Percentiles rank a stretch among this genome's conserved stretches.
Evolutionary conservation across 805 yeast genomes (phyloP).

Genomic region (Ogataea zsoltii): DNA sequence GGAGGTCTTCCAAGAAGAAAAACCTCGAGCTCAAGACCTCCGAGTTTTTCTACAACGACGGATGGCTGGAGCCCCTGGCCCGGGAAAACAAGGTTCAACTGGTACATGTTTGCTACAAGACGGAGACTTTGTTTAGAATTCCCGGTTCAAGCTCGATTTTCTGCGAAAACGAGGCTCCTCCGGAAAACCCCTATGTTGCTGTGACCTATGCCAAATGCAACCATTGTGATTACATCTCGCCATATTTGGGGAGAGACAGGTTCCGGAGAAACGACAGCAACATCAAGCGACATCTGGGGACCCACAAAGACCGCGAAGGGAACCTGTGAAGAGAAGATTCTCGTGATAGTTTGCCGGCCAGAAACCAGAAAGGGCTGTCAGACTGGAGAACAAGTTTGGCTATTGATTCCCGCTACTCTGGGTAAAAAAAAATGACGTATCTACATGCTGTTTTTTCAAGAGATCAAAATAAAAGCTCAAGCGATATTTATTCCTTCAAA

Average conservation of each 20-base stretch:
- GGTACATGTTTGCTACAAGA: conserved; percentile 7
- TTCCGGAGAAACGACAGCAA: conserved; percentile 7
- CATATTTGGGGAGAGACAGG: conserved; percentile 4
- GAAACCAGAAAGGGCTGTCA: no score
- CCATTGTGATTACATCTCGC: conserved; percentile 1
- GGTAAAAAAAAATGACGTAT: no score
- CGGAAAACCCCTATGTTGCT: conserved; percentile 10
- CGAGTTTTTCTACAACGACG: conserved; percentile 7
- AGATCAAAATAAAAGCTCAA: no score
- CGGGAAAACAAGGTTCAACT: conserved; percentile 1
- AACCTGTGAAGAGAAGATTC: no score
- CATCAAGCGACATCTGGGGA: conserved; percentile 4
- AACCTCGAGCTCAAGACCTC: not conserved
- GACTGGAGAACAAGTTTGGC: no score
- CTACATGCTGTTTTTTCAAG: no score
- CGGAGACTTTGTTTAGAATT: not conserved
- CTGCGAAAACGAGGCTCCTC: conserved; percentile 5
- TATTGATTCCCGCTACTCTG: no score
- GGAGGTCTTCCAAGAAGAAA: not conserved
- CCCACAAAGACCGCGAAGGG: conserved; percentile 1
- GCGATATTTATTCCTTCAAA: no score
- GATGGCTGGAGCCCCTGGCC: conserved; percentile 7
- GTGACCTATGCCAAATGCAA: conserved; percentile 10
- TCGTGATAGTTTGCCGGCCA: no score
- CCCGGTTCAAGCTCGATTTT: not conserved